Evolutionary conservation across 192 early-diverging fungal genomes (phyloP).

Genomic region (Paraglomus brasilianum): DNA sequence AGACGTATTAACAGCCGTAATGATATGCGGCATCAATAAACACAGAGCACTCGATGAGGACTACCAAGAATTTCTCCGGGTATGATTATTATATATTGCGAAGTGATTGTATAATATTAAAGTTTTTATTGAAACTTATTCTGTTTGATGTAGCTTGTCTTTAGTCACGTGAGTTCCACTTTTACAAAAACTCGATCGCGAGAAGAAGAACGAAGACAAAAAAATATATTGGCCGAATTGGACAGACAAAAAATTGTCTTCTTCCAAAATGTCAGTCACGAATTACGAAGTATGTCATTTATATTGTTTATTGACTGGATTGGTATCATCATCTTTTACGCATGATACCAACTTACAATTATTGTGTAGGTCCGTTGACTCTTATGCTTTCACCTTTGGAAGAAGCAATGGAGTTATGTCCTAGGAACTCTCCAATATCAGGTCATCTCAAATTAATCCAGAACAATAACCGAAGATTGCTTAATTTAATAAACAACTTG

Average conservation of each 20-base stretch:
- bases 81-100: slow-evolving; percentile 33
- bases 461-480: slow-evolving; percentile 50
- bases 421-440: slow-evolving; percentile 28
- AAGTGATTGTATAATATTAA: slow-evolving; percentile 12
- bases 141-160: not conserved
- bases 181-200: slow-evolving; percentile 20
- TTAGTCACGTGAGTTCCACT: no score
- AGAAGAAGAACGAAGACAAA: slow-evolving; percentile 37
- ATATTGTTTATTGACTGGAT: not conserved
- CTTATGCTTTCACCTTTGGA: slow-evolving; percentile 52
- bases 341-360: not conserved
- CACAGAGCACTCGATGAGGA: slow-evolving; percentile 9
- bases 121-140: not conserved
- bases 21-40: slow-evolving; percentile 20
- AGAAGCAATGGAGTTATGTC: slow-evolving; percentile 38
- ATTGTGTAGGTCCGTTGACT: slow-evolving; percentile 43
- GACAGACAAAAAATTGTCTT: slow-evolving; percentile 41
- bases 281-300: slow-evolving; percentile 40
- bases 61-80: slow-evolving; percentile 34
- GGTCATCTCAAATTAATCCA: slow-evolving; percentile 42
- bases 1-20: not conserved
- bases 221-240: slow-evolving; percentile 34
- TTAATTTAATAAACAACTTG: slow-evolving; percentile 54
- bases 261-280: slow-evolving; percentile 42
- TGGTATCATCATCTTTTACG: not conserved